Conservation (phyloP, 1,139 yeast species). For the Pneumocystis sp. region DNA sequence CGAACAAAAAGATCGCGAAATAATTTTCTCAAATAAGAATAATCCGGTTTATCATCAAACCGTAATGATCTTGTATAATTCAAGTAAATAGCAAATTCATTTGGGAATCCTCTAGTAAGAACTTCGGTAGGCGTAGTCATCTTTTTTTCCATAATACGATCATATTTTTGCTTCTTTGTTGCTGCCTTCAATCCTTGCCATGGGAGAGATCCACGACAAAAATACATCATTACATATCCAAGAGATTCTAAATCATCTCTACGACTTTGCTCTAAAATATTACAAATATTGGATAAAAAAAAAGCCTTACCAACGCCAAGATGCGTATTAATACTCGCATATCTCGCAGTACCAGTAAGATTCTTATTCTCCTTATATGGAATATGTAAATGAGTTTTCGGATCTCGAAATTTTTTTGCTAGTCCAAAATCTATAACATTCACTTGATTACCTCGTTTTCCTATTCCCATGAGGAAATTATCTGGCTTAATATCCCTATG, state of each 20-base stretch:
- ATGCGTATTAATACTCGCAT: conserved; percentile 95
- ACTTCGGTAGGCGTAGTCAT: conserved; percentile 84
- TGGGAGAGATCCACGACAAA: conserved; percentile 83
- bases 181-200: conserved; percentile 99
- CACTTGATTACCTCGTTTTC: conserved; percentile 38
- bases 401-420: conserved; percentile 96
- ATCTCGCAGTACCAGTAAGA: conserved; percentile 90
- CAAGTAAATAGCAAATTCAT: conserved; percentile 77
- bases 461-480: conserved; percentile 81
- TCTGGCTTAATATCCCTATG: conserved; percentile 95
- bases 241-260: conserved; percentile 91
- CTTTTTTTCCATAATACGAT: conserved; percentile 90
- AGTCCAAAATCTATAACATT: conserved; percentile 68
- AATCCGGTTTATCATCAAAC: conserved; percentile 94
- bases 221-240: conserved; percentile 91
- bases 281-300: neutral
- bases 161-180: conserved; percentile 90
- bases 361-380: conserved; percentile 93
- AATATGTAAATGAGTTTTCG: conserved; percentile 84
- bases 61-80: conserved; percentile 78
- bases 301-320: conserved; percentile 43
- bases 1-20: conserved; percentile 81
- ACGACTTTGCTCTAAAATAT: conserved; percentile 59
- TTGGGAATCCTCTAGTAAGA: conserved; percentile 81
- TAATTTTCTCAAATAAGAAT: conserved; percentile 71